Conservation (phyloP, 768 basidiomycete genomes). For the Dendrothele bispora region DNA sequence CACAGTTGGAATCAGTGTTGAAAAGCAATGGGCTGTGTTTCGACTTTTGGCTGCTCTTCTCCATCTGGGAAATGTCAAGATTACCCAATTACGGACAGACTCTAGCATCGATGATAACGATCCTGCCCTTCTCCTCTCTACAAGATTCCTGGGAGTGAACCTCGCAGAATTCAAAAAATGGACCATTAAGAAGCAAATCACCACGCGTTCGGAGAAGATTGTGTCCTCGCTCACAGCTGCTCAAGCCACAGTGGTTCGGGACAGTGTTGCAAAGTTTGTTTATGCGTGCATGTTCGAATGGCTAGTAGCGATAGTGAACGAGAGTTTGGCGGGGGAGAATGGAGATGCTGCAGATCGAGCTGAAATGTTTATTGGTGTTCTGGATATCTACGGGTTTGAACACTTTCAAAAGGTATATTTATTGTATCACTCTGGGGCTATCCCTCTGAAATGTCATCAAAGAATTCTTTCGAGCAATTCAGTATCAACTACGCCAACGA, state of each 20-base stretch:
- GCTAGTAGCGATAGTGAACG: slow-evolving; percentile 96
- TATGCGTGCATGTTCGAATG: slow-evolving; percentile 99
- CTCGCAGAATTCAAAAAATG: slow-evolving; percentile 96
- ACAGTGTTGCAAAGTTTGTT: slow-evolving; percentile 97
- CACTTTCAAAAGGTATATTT: slow-evolving; percentile 86
- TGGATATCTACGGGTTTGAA: slow-evolving; percentile 98
- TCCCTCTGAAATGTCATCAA: slow-evolving; percentile 6
- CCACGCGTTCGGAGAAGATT: slow-evolving; percentile 94
- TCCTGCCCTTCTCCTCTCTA: slow-evolving; percentile 74
- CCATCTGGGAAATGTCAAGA: slow-evolving; percentile 97
- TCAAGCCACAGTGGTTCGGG: slow-evolving; percentile 91
- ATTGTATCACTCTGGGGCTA: neutral
- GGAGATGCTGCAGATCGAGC: slow-evolving; percentile 88
- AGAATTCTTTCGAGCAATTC: slow-evolving; percentile 96
- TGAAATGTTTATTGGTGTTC: slow-evolving; percentile 98
- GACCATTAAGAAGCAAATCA: slow-evolving; percentile 97
- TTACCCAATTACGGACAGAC: slow-evolving; percentile 79
- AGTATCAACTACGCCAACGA: slow-evolving; percentile 99
- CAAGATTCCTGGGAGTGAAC: slow-evolving; percentile 87
- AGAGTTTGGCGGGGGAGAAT: slow-evolving; percentile 92
- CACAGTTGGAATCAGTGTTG: slow-evolving; percentile 95
- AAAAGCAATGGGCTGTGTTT: slow-evolving; percentile 98
- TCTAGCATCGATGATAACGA: slow-evolving; percentile 85
- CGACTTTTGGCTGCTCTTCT: slow-evolving; percentile 88
- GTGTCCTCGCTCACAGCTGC: slow-evolving; percentile 81